Conservation (phyloP, 257 asterid genomes). For the Ajuga chamaepitys region DNA sequence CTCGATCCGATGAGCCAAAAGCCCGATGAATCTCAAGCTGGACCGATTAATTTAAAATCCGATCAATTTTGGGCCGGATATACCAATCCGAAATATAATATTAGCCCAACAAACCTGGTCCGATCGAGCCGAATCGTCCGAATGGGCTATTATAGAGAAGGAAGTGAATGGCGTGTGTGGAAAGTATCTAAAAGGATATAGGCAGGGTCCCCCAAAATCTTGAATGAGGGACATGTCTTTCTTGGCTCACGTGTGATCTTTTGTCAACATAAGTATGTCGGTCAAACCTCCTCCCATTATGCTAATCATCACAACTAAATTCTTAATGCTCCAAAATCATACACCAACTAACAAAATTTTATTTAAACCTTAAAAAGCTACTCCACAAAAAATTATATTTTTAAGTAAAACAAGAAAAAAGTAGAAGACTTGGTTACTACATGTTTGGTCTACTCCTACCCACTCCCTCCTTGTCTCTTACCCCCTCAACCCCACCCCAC, state of each 20-base stretch:
- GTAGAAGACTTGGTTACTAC: conserved; percentile 20
- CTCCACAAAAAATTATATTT: too few relatives aligned
- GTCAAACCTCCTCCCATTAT: conserved; percentile 40
- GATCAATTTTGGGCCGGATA: too few relatives aligned
- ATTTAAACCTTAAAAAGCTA: conserved; percentile 19
- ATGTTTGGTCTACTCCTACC: conserved; percentile 37
- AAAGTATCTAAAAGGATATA: neutral
- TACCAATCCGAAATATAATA: too few relatives aligned
- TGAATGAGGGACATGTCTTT: conserved; percentile 38
- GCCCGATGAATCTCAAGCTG: too few relatives aligned
- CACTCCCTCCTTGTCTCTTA: conserved; percentile 16
- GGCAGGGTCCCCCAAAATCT: conserved; percentile 46
- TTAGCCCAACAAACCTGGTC: too few relatives aligned
- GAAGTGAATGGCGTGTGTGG: neutral
- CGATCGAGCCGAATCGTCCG: too few relatives aligned
- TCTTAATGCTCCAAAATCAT: conserved; percentile 10
- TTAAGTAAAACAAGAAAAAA: too few relatives aligned
- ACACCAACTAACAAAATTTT: neutral
- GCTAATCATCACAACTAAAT: conserved; percentile 30
- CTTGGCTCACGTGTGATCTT: conserved; percentile 46
- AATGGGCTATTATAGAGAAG: neutral
- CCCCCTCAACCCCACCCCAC: neutral
- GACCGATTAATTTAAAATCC: too few relatives aligned
- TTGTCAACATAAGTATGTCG: conserved; percentile 53
- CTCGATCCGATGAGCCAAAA: too few relatives aligned